phyloP scores from a whole-genome alignment of 768 basidiomycete species.

The Russula brevipes region DNA sequence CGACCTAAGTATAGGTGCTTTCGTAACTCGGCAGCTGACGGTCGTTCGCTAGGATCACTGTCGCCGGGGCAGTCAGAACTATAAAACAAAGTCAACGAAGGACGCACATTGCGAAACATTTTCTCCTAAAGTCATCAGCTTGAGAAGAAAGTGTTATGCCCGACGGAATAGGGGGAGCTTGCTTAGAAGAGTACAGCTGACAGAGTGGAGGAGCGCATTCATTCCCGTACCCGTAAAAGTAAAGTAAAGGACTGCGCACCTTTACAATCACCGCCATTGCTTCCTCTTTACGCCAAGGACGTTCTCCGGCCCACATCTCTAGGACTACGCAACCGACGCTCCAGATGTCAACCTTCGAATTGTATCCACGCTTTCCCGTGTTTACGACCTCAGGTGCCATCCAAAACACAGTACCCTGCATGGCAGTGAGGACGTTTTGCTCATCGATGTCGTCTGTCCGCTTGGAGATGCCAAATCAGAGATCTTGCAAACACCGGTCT shows the following conservation, averaged over 20 bases:
- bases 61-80: background rate
- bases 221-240: slow-evolving; percentile 1
- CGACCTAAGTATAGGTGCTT: slow-evolving; percentile 73
- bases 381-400: slow-evolving; percentile 97
- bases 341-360: slow-evolving; percentile 98
- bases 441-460: slow-evolving; percentile 81
- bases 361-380: slow-evolving; percentile 84
- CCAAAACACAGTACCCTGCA: slow-evolving; percentile 99
- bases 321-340: slow-evolving; percentile 97
- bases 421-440: slow-evolving; percentile 80
- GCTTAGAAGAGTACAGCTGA: slow-evolving; percentile 79
- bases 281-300: slow-evolving; percentile 92
- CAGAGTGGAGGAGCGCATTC: background rate
- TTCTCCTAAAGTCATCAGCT: slow-evolving; percentile 80
- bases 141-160: slow-evolving; percentile 69
- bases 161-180: slow-evolving; percentile 84
- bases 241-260: slow-evolving; percentile 40
- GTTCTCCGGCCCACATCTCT: slow-evolving; percentile 97
- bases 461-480: slow-evolving; percentile 98
- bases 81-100: background rate
- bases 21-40: slow-evolving; percentile 71
- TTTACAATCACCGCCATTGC: slow-evolving; percentile 92
- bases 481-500: slow-evolving; percentile 89
- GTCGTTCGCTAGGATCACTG: slow-evolving; percentile 81
- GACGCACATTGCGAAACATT: slow-evolving; percentile 85